Conservation (phyloP, 176 grass and related monocot genomes). For the Chrysopogon serrulatus region DNA sequence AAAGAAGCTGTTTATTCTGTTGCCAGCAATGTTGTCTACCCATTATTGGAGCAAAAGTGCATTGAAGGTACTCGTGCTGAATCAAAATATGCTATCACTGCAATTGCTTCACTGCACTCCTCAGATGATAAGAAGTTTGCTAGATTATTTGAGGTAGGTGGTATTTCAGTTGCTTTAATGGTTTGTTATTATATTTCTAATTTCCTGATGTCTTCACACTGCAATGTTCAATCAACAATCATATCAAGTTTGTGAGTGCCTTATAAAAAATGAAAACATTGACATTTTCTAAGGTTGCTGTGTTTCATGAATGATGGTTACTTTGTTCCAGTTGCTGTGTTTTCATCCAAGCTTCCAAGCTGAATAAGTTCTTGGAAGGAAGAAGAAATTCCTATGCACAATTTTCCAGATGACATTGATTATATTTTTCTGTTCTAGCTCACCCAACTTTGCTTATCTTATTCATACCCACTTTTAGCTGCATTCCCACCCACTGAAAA, state of each 20-base stretch:
- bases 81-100: conserved; percentile 74
- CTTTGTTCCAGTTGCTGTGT: not conserved
- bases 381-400: not conserved
- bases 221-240: not conserved
- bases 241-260: conserved; percentile 19
- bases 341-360: not conserved
- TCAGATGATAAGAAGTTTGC: conserved; percentile 49
- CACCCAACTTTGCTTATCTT: not conserved
- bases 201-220: not conserved
- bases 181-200: not conserved
- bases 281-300: not conserved
- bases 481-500: not conserved
- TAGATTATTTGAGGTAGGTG: conserved; percentile 60
- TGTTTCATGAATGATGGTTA: conserved; percentile 2
- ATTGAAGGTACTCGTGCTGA: conserved; percentile 89
- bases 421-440: not conserved
- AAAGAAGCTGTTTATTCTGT: conserved; percentile 20
- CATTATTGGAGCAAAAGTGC: conserved; percentile 79
- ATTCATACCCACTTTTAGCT: not conserved
- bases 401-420: not conserved
- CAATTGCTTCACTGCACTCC: conserved; percentile 60
- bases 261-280: not conserved
- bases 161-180: not conserved
- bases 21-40: conserved; percentile 59
- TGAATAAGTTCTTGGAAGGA: not conserved